A percentile compares a stretch with the other conserved stretches of the same genome.
These are phyloP conservation scores for Cryptococcus sp. DNA, from an alignment of 1,284 basidiomycete species.

Conservation along the genomic window DNA sequence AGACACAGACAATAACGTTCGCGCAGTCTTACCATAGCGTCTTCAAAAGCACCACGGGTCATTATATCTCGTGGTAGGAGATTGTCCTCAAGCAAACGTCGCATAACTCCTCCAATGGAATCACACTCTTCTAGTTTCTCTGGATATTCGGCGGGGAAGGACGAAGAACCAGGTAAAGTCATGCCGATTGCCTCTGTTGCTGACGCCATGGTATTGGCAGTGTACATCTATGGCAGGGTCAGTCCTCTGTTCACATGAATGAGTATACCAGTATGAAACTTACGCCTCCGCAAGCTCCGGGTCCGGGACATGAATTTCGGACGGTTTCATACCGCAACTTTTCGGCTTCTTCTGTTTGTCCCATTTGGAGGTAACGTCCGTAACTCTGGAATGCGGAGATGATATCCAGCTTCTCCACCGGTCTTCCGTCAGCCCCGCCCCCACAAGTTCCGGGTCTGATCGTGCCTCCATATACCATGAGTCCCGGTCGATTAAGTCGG, in stretches of 20 bases:
- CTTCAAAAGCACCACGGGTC: constrained; percentile 92
- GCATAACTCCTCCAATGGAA: constrained; percentile 72
- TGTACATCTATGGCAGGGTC: constrained; percentile 56
- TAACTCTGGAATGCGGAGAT: constrained; percentile 94
- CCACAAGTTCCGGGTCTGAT: constrained; percentile 86
- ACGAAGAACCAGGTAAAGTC: constrained; percentile 93
- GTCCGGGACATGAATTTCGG: constrained; percentile 87
- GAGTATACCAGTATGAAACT: constrained; percentile 36
- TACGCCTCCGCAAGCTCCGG: constrained; percentile 92
- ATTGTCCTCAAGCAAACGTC: constrained; percentile 81
- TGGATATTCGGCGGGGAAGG: constrained; percentile 83
- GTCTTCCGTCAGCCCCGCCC: constrained; percentile 38
- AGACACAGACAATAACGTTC: too few relatives aligned
- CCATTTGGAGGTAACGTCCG: constrained; percentile 85
- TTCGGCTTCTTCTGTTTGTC: constrained; percentile 77
- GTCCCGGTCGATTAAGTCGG: constrained; percentile 83
- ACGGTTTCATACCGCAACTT: constrained; percentile 74
- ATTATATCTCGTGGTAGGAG: constrained; percentile 92
- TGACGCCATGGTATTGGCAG: constrained; percentile 94
- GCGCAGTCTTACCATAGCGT: constrained; percentile 66
- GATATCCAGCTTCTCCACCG: constrained; percentile 68
- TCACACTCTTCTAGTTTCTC: constrained; percentile 76
- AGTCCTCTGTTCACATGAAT: background rate
- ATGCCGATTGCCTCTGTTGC: constrained; percentile 88
- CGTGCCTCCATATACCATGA: constrained; percentile 96